These are phyloP conservation scores for Colletotrichum filicis DNA, from an alignment of 2,329 filamentous ascomycete genomes.

Conservation along the genomic window DNA sequence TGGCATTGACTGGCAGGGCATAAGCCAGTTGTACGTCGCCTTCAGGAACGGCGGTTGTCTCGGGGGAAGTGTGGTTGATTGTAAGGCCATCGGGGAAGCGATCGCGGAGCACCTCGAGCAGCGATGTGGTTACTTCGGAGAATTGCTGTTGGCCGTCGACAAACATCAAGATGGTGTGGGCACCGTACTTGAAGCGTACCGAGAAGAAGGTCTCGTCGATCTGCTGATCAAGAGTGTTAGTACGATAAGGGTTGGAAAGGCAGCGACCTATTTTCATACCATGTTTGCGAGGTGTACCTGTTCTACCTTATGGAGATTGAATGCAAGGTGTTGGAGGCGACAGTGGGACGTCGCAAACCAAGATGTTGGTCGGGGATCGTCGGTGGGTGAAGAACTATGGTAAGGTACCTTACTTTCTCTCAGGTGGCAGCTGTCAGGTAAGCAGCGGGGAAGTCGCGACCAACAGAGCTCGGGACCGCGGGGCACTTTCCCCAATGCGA, in stretches of 20 bases:
- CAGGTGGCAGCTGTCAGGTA: not conserved
- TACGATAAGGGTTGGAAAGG: not conserved
- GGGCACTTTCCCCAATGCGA: conserved; percentile 36
- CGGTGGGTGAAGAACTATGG: not conserved
- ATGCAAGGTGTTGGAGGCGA: not conserved
- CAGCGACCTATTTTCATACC: not conserved
- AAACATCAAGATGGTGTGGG: conserved; percentile 77
- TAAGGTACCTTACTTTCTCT: too few relatives aligned
- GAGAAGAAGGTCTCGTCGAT: conserved; percentile 67
- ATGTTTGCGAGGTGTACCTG: not conserved
- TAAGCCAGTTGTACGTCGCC: conserved; percentile 57
- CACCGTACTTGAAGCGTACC: conserved; percentile 78
- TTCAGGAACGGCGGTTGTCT: conserved; percentile 52
- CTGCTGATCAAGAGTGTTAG: conserved; percentile 31
- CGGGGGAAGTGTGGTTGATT: conserved; percentile 44
- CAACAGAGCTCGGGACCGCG: conserved; percentile 8
- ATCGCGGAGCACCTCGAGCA: conserved; percentile 68
- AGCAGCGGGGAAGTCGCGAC: not conserved
- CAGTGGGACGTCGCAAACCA: not conserved
- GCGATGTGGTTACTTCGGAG: conserved; percentile 64
- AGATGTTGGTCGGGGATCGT: not conserved
- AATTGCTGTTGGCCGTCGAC: conserved; percentile 69
- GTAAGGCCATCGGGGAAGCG: conserved; percentile 66
- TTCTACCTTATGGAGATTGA: too few relatives aligned
- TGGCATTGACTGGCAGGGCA: conserved; percentile 55